A percentile compares a stretch with the other conserved stretches of the same genome.
These are phyloP conservation scores for Iberis amara DNA, from an alignment of 441 rosid genomes.

Conservation along the genomic window DNA sequence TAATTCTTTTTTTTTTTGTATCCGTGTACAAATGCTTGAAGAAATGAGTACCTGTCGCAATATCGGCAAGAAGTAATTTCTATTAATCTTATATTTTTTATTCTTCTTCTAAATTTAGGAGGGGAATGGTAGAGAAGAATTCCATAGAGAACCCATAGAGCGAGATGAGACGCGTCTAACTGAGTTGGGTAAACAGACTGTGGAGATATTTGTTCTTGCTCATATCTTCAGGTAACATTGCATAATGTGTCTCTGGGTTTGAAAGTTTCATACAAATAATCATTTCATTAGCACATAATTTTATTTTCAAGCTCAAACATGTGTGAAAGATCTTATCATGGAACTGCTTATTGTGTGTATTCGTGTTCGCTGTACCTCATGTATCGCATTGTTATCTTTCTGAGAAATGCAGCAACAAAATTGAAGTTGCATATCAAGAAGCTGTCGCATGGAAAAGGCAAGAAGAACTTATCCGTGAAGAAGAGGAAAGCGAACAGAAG, in stretches of 20 bases:
- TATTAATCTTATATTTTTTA: constrained; percentile 9
- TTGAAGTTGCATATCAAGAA: constrained; percentile 89
- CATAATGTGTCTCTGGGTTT: background rate
- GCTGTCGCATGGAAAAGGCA: constrained; percentile 86
- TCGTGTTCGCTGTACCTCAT: too few species aligned
- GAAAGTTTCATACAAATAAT: background rate
- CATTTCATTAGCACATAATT: too few species aligned
- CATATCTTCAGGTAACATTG: constrained; percentile 74
- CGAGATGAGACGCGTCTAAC: constrained; percentile 87
- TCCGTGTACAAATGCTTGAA: background rate
- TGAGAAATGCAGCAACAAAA: constrained; percentile 53
- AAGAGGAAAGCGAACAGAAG: constrained; percentile 86
- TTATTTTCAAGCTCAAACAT: too few species aligned
- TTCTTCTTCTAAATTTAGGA: constrained; percentile 43
- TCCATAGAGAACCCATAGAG: constrained; percentile 68
- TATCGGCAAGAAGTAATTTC: background rate
- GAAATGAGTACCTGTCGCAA: background rate
- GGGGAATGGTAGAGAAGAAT: constrained; percentile 73
- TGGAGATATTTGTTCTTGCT: constrained; percentile 81
- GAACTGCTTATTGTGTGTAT: too few species aligned
- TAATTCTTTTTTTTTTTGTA: background rate
- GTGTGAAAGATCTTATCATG: too few species aligned
- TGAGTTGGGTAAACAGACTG: constrained; percentile 85
- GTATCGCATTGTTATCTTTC: background rate
- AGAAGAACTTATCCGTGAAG: constrained; percentile 93